phyloP scores from a whole-genome alignment of 2,329 filamentous ascomycete species.

The Helminthosporium solani region DNA sequence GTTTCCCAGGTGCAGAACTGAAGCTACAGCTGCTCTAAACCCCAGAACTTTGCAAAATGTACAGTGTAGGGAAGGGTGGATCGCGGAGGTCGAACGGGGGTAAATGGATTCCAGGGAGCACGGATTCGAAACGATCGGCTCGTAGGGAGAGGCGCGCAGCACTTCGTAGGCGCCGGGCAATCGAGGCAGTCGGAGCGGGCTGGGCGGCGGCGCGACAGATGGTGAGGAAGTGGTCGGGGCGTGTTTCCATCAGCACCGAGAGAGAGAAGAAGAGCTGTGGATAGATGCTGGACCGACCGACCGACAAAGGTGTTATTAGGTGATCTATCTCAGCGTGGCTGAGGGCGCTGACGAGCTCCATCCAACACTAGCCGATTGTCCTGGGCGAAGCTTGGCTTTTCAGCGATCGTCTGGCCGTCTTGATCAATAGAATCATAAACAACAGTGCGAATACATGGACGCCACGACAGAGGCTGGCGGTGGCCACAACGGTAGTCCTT shows the following conservation, averaged over 20 bases:
- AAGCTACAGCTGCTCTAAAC: background rate
- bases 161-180: too few species aligned
- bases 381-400: slow-evolving; percentile 4
- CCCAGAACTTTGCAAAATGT: slow-evolving; percentile 2
- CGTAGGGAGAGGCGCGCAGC: slow-evolving; percentile 30
- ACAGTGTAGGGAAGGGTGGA: slow-evolving; percentile 10
- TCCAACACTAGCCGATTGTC: slow-evolving; percentile 2
- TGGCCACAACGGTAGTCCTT: too few species aligned
- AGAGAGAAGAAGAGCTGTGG: slow-evolving; percentile 6
- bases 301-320: too few species aligned
- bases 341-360: slow-evolving; percentile 5
- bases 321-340: slow-evolving; percentile 11
- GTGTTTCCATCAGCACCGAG: slow-evolving; percentile 8
- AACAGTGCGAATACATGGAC: too few species aligned
- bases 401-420: background rate
- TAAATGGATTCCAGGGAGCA: slow-evolving; percentile 12
- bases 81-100: slow-evolving; percentile 11
- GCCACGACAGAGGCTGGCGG: too few species aligned
- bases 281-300: slow-evolving; percentile 1
- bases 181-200: slow-evolving; percentile 11
- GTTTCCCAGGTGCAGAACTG: slow-evolving; percentile 10
- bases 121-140: slow-evolving; percentile 28
- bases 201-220: background rate
- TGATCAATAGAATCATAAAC: too few species aligned
- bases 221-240: slow-evolving; percentile 1